Evolutionary conservation across 2,329 filamentous ascomycete genomes (phyloP).

Genomic region (Talaromyces sp.): DNA sequence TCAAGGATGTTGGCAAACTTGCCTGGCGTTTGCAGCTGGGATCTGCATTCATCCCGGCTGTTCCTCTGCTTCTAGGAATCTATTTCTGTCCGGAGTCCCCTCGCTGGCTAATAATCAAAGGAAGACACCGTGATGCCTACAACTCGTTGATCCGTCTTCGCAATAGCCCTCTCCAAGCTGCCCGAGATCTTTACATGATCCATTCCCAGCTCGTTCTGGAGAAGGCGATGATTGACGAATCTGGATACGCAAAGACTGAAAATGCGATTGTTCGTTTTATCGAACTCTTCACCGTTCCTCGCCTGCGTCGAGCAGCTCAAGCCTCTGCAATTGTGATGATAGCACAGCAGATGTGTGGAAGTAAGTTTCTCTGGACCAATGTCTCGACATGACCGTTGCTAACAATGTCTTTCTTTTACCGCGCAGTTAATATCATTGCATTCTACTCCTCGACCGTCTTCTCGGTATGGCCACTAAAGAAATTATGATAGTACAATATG

Average conservation of each 20-base stretch:
- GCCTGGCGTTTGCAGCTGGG: slow-evolving; percentile 53
- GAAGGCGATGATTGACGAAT: slow-evolving; percentile 15
- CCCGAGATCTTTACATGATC: slow-evolving; percentile 36
- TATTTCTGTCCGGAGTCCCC: slow-evolving; percentile 47
- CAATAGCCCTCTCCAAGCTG: slow-evolving; percentile 37
- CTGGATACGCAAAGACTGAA: slow-evolving; percentile 12
- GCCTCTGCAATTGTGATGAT: slow-evolving; percentile 33
- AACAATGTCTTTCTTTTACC: neutral
- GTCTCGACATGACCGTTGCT: neutral
- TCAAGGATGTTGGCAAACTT: slow-evolving; percentile 41
- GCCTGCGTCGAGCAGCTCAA: slow-evolving; percentile 29
- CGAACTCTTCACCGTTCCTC: slow-evolving; percentile 23
- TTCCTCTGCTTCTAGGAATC: slow-evolving; percentile 50
- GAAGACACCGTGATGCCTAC: slow-evolving; percentile 32
- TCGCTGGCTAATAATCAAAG: slow-evolving; percentile 42
- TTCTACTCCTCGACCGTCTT: slow-evolving; percentile 34
- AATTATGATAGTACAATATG: neutral
- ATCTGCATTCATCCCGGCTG: slow-evolving; percentile 51
- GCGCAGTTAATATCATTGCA: slow-evolving; percentile 32
- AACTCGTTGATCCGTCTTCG: slow-evolving; percentile 39
- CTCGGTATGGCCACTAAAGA: neutral
- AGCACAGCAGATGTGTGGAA: slow-evolving; percentile 35
- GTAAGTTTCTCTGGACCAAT: slow-evolving; percentile 14
- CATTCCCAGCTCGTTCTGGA: slow-evolving; percentile 35
- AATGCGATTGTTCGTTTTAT: slow-evolving; percentile 22